Conservation (phyloP, 345 rosid genomes). For the Clausena lansium region DNA sequence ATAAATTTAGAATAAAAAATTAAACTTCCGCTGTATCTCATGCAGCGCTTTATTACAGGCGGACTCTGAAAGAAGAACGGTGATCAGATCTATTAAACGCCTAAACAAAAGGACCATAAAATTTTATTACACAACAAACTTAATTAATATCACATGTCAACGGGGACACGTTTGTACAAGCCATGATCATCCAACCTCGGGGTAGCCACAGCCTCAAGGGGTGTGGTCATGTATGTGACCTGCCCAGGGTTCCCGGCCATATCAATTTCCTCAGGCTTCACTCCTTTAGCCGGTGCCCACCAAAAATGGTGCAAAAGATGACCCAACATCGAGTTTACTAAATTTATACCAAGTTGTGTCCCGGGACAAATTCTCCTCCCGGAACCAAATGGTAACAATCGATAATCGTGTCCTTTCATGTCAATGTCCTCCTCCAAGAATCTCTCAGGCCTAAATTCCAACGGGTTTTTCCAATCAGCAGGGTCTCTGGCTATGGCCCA, state of each 20-base stretch:
- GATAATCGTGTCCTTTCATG: not conserved
- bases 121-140: not conserved
- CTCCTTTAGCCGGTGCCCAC: not conserved
- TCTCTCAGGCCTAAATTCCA: not conserved
- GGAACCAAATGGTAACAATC: not conserved
- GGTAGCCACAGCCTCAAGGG: not conserved
- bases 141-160: not conserved
- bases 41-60: too few species aligned
- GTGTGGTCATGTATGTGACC: not conserved
- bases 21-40: too few species aligned
- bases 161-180: not conserved
- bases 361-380: not conserved
- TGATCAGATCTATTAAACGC: too few species aligned
- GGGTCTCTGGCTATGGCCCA: not conserved
- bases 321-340: not conserved
- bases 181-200: not conserved
- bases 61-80: too few species aligned
- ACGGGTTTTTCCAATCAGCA: not conserved
- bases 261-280: not conserved
- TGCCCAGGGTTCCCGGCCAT: not conserved
- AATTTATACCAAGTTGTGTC: not conserved
- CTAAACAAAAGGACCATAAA: not conserved
- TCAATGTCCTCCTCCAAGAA: slow-evolving; percentile 1
- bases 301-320: slow-evolving; percentile 1
- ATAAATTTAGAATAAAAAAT: too few species aligned